Base-by-base conservation (phyloP, 2,329 filamentous ascomycete species). In the Pseudohalonectria lignicola region DNA sequence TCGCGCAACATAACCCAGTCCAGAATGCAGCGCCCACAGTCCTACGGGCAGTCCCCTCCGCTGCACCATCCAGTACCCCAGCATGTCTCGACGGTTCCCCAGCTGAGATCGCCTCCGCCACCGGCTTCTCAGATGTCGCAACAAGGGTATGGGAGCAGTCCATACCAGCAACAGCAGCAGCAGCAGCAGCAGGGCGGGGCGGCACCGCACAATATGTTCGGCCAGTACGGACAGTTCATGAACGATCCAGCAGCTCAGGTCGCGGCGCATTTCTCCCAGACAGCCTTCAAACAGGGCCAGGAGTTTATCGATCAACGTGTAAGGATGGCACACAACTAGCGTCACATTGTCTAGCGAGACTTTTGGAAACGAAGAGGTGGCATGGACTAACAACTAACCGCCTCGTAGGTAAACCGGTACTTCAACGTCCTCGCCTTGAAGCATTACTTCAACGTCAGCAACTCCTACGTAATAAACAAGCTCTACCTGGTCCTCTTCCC, bases 391-490 rank as follows among this genome's bases (percentile, higher is more conserved):
- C 18, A 31, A 31, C 4, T 16, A 31, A 5, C 2, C 29, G 15
- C 4, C 29, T 31, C 2, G 39, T 44, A 73, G 69, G 62, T 74
- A 47, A 72, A 73, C 47, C 70, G 72, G 60, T 95, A 90, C 63
- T 80, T 98, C 62, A 94, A 88, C 54, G 83, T 96, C 50, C 82
- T 83, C 12, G 86, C 86, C 15, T 73, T 98, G 32, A 98, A 98
- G 63, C 92, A 95, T 64, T 98, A 96, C 72, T 98, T 98, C 69
- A 95, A 96, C 64, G 92, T 98, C 46, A 93, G 88, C 48, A 98
- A 98, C 69, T 84, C 77, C 42, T 98, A 98, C 62, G 92, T 98
- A 55, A 71, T 93, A 55, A 86, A 82, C 64, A 98, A 98, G 64
- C 73, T 98, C 42, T 78, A 82, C 55, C 76, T 98, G 42, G 90